A percentile compares a stretch with the other conserved stretches of the same genome.
phyloP scores from a whole-genome alignment of 2,329 filamentous ascomycete species.

The Calycina herbarum region DNA sequence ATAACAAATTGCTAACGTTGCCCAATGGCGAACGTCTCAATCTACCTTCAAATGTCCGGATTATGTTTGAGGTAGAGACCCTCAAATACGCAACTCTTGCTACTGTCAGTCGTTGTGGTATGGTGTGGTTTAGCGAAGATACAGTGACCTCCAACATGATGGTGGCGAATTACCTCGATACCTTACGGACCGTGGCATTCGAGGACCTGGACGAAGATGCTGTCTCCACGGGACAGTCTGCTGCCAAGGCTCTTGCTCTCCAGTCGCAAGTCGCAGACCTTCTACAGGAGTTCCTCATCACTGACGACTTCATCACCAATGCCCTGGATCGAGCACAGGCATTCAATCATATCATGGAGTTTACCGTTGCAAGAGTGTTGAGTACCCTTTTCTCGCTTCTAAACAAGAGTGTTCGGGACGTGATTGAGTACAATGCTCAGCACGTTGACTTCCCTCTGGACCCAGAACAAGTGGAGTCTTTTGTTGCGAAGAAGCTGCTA shows the following conservation, averaged over 20 bases:
- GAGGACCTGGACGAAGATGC: conserved; percentile 95
- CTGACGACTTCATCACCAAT: conserved; percentile 77
- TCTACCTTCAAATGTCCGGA: conserved; percentile 88
- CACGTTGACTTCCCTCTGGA: conserved; percentile 94
- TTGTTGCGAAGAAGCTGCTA: conserved; percentile 89
- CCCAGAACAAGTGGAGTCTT: conserved; percentile 83
- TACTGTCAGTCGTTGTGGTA: conserved; percentile 99
- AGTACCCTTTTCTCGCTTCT: conserved; percentile 93
- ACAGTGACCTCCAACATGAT: conserved; percentile 93
- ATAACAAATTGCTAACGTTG: conserved; percentile 96
- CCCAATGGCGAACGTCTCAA: conserved; percentile 98
- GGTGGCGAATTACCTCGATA: conserved; percentile 85
- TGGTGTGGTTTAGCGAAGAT: conserved; percentile 99
- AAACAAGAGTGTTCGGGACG: conserved; percentile 88
- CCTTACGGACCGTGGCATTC: conserved; percentile 78
- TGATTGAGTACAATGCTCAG: conserved; percentile 94
- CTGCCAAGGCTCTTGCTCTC: conserved; percentile 74
- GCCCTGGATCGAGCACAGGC: conserved; percentile 72
- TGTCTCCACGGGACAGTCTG: conserved; percentile 71
- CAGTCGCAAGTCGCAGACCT: conserved; percentile 80
- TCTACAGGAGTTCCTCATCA: conserved; percentile 71
- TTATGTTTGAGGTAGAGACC: conserved; percentile 99
- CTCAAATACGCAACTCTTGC: conserved; percentile 96
- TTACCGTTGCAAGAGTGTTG: conserved; percentile 84
- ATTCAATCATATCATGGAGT: conserved; percentile 98